Conservation (phyloP, 371 early-diverging fungal genomes). For the Racocetra persica region DNA sequence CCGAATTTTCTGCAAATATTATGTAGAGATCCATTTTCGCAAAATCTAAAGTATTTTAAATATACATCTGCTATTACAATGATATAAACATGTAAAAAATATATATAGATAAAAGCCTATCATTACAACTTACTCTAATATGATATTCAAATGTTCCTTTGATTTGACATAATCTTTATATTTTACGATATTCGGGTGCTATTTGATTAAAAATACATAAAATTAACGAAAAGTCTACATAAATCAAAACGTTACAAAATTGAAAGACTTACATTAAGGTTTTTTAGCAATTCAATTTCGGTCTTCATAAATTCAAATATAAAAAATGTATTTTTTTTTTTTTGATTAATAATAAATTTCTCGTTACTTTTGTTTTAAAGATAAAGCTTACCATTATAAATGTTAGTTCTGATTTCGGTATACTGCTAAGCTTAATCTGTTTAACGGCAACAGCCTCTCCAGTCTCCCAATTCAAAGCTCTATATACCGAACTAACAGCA, state of each 20-base stretch:
- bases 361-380: no score
- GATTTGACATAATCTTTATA: constrained; percentile 77
- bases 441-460: constrained; percentile 81
- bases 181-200: constrained; percentile 84
- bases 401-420: constrained; percentile 57
- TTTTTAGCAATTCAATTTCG: constrained; percentile 72
- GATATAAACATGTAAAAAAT: no score
- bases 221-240: neutral
- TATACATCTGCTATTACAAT: neutral
- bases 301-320: constrained; percentile 50
- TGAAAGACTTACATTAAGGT: constrained; percentile 60
- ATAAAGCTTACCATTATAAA: constrained; percentile 61
- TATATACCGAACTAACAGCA: constrained; percentile 78
- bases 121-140: constrained; percentile 68
- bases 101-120: neutral
- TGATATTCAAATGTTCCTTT: constrained; percentile 69
- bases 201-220: constrained; percentile 20
- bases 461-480: constrained; percentile 73
- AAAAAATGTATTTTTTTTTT: neutral
- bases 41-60: constrained; percentile 55
- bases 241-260: neutral
- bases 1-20: constrained; percentile 83
- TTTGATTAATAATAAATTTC: neutral
- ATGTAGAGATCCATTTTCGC: constrained; percentile 90
- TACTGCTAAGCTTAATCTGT: constrained; percentile 63